Evolutionary conservation across 352 stramenopile species (phyloP), one percentile per base, ranked within the genome.

Genomic region (Globisporangium abappressorium): DNA sequence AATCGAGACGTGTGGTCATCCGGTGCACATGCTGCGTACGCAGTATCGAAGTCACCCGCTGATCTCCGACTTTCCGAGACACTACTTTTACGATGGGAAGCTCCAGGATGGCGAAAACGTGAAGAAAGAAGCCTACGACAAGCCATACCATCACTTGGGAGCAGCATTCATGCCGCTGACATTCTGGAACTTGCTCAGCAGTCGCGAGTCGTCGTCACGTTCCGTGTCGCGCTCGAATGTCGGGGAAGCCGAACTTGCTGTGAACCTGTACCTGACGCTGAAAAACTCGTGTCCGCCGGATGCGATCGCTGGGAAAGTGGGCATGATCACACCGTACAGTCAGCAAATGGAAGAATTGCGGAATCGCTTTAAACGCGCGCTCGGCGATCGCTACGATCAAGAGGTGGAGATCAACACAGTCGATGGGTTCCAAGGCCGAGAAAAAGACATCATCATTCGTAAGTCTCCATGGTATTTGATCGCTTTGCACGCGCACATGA

Each of bases 351-450:
- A 95, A n/a, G 87, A 96, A 65, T 68, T 95, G 5, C 74, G 70
- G 24, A 85, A 74, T 22, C 74, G 76, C 0, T 96, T 96, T 53
- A 74, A 73, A 2, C 71, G 70, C 20, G 70, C 74, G 12, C 73
- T 94, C 15, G 87, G 84, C n/a, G 80, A 93, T 14, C 79, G 76
- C 4, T 96, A 80, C 53, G 79, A 92, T 30, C 72, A 86, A 70
- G 89, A 96, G 56, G 84, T 97, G 2, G 92, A 98, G 74, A 92
- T 98, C 75, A 97, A 96, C 67, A 97, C 91, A 3, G 91, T 97
- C 43, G 92, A 98, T 51, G 93, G 91, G 5, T 97, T 97, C 60
- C 92, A 98, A 72, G 92, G 90, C n/a, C 81, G 89, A 46, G 89
- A 97, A 51, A 97, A 97, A 71, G 90, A 97, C 64, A 94, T 97